Evolutionary conservation across 352 stramenopile genomes (phyloP), one percentile per base, ranked within the genome.

Genomic region (Globisporangium polare): DNA sequence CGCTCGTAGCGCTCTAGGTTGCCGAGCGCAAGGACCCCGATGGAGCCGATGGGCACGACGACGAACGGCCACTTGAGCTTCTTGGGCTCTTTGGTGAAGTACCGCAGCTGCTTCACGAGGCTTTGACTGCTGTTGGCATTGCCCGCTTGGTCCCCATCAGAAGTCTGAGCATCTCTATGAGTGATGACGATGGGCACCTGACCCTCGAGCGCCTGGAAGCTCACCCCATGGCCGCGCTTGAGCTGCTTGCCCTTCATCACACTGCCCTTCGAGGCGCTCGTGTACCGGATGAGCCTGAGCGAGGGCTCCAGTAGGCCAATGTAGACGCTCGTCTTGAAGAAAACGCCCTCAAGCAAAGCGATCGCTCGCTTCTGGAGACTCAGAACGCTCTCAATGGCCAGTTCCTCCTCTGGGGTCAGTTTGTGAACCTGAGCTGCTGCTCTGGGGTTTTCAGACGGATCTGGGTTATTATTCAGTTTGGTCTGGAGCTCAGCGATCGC

Each of bases 161-260:
- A 9, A 51, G 24, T 12, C 6, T 47, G 27, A 0, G 24, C 67
- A 42, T 78, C 60, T 24, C 33, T 58, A n/a, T 50, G 61, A 0
- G 64, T 78, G 35, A 89, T 13, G 2, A 90, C 68, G 6, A 91
- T 35, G 1, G 83, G 56, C 1, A 65, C 37, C 39, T 86, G 74
- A 0, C 53, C 65, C 24, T 78, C 71, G 0, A 92, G 26, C 0
- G 69, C 54, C 7, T 68, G 13, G 22, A 92, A 92, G 22, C 83
- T 89, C 7, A 94, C 68, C 6, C 83, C 81, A 35, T 80, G 51
- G 0, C 73, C 80, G 18, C 73, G 73, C 26, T 80, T 79, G 29
- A 94, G 57, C 13, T 78, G 69, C 53, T 91, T 94, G 3, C 67
- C 69, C 2, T 65, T 60, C 85, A 92, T 92, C 8, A 55, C n/a